Conservation (phyloP, 208 protist species). For the Naegleria lovaniensis region DNA sequence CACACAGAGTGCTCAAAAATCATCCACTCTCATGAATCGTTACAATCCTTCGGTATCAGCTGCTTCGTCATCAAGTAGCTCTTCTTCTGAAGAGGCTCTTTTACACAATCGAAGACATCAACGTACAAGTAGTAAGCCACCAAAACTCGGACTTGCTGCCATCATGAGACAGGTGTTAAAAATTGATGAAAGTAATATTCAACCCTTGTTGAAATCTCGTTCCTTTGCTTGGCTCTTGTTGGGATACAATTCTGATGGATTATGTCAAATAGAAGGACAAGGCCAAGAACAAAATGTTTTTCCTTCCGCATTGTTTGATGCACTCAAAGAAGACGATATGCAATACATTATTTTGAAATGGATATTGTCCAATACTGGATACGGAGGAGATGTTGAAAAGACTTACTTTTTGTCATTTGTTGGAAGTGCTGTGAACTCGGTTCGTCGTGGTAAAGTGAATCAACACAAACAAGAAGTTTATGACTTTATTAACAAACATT, state of each 20-base stretch:
- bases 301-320: neutral
- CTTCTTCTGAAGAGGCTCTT: neutral
- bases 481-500: neutral
- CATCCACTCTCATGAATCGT: neutral
- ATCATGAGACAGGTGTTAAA: neutral
- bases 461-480: slow-evolving; percentile 17
- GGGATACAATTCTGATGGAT: neutral
- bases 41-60: neutral
- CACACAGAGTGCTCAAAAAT: neutral
- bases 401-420: neutral
- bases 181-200: neutral
- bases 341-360: neutral
- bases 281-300: neutral
- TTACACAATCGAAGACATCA: neutral
- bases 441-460: slow-evolving; percentile 5
- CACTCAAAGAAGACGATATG: neutral
- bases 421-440: neutral
- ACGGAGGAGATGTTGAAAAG: slow-evolving; percentile 7
- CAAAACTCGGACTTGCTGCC: neutral
- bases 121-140: neutral
- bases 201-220: neutral
- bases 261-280: neutral
- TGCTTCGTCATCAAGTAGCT: too few species aligned
- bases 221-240: neutral
- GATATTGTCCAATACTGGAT: neutral